phyloP scores from a whole-genome alignment of 352 stramenopile species.

The Phytopythium vexans region DNA sequence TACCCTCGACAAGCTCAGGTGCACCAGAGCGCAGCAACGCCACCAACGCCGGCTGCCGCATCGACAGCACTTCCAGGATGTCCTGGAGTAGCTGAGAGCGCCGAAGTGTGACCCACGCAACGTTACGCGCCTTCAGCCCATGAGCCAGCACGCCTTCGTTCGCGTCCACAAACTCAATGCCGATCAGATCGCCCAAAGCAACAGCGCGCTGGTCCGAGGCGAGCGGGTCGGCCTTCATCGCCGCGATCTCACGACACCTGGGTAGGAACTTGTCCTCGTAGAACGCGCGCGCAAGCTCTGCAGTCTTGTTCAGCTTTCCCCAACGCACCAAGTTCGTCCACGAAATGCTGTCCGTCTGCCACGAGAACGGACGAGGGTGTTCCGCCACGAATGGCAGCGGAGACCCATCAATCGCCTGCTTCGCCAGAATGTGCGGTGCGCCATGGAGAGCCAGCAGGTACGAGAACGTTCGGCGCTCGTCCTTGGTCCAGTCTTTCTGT shows the following conservation, averaged over 20 bases:
- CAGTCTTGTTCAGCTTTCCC: conserved; percentile 83
- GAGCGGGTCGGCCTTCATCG: conserved; percentile 77
- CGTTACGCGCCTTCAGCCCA: conserved; percentile 82
- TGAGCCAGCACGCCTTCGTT: conserved; percentile 81
- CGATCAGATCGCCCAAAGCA: conserved; percentile 70
- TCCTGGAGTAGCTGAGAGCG: conserved; percentile 73
- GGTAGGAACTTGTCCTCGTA: conserved; percentile 74
- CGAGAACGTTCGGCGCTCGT: conserved; percentile 77
- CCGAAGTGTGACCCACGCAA: conserved; percentile 78
- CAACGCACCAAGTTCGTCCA: conserved; percentile 83
- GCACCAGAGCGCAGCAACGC: conserved; percentile 57
- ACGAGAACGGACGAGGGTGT: conserved; percentile 48
- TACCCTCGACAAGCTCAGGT: conserved; percentile 53
- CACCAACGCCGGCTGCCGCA: conserved; percentile 33
- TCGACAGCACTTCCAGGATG: conserved; percentile 58
- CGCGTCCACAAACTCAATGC: conserved; percentile 85
- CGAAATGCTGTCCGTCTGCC: conserved; percentile 77
- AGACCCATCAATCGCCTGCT: conserved; percentile 39
- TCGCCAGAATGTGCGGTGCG: conserved; percentile 72
- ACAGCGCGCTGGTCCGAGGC: conserved; percentile 72
- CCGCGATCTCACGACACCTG: conserved; percentile 73
- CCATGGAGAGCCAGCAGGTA: conserved; percentile 77
- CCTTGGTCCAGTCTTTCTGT: conserved; percentile 82
- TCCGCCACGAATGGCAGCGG: conserved; percentile 28
- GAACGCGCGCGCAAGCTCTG: conserved; percentile 48